Base-by-base conservation (phyloP, 257 asterid genomes). In the Jaltomata sinuosa region DNA sequence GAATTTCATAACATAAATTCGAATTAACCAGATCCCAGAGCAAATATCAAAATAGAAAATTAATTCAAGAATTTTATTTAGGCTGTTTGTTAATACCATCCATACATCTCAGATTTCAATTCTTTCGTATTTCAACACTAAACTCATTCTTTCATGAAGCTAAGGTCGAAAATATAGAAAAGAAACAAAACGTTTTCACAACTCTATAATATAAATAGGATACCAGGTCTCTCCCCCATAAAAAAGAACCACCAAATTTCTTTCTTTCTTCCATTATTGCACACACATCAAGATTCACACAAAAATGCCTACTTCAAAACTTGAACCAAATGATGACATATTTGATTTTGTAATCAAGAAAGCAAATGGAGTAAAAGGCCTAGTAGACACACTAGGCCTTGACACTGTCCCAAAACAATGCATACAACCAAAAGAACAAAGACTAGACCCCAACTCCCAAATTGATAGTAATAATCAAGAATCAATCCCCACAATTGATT, bases 311-410 rank as follows among this genome's bases (percentile, higher is more conserved):
- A 45, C 8, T 3, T 8, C 59, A 47, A 76, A 25, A 45, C 1
- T 47, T 76, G 4, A 76, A 76, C 25, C 25, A 76, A 16, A 7
- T 11, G 55, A 88, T 29, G 74, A 88, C 29, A 82, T 89, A 74
- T 32, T 90, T 40, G 90, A 90, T 77, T 92, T 88, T 80, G 84
- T 87, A 3, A 80, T 90, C 64, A 85, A 79, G 61, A 79, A 88
- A 57, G 92, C 92, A 52, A 87, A 92, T 79, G 95, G 93, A 8
- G 84, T 89, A 1, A 90, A 80, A 50, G 95, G 95, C 12, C 89
- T 90, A 34, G 87, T 85, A 4, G 85, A 87, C 40, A 22, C 78
- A 25, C n/a, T n/a, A n/a, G 82, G 77, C 85, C 87, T 91, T 34
- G 45, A 87, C 21, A 36, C 74, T 6, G 49, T 91, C 9, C 93